Evolutionary conservation across 2,329 filamentous ascomycete genomes (phyloP).

Genomic region (Beauveria sp.): DNA sequence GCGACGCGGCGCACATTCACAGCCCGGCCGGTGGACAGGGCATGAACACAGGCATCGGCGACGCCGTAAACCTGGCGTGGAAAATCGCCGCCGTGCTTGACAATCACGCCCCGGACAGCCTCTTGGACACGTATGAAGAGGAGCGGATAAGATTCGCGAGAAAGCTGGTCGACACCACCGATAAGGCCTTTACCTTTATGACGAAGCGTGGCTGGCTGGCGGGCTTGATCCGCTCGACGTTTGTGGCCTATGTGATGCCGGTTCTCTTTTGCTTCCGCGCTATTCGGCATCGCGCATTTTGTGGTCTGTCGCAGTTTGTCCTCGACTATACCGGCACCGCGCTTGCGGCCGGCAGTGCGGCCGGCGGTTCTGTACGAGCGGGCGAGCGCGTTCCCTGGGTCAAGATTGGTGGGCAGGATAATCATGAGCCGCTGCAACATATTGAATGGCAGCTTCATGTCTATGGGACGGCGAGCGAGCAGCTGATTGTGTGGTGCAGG

Average conservation of each 20-base stretch:
- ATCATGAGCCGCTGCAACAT: background rate
- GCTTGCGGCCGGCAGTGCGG: background rate
- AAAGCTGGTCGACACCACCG: slow-evolving; percentile 1
- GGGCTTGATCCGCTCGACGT: background rate
- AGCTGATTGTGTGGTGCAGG: background rate
- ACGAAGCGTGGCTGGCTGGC: background rate
- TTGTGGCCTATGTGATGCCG: background rate
- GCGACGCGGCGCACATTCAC: slow-evolving; percentile 30
- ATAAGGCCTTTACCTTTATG: background rate
- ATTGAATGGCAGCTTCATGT: slow-evolving; percentile 11
- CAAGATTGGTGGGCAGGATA: background rate
- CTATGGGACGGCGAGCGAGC: background rate
- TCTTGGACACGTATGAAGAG: slow-evolving; percentile 19
- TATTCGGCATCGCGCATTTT: background rate
- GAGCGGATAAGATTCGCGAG: slow-evolving; percentile 15
- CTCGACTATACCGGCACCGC: background rate
- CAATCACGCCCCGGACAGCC: slow-evolving; percentile 8
- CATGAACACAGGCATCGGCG: slow-evolving; percentile 30
- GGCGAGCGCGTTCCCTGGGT: slow-evolving; percentile 9
- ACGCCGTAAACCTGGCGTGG: slow-evolving; percentile 28
- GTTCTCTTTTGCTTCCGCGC: background rate
- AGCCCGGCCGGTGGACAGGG: slow-evolving; percentile 29
- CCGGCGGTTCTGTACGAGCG: background rate
- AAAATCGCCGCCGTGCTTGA: slow-evolving; percentile 23
- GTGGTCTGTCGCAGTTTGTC: background rate